Base-by-base conservation (phyloP, 148 eudicot genomes). In the Silene conica region DNA sequence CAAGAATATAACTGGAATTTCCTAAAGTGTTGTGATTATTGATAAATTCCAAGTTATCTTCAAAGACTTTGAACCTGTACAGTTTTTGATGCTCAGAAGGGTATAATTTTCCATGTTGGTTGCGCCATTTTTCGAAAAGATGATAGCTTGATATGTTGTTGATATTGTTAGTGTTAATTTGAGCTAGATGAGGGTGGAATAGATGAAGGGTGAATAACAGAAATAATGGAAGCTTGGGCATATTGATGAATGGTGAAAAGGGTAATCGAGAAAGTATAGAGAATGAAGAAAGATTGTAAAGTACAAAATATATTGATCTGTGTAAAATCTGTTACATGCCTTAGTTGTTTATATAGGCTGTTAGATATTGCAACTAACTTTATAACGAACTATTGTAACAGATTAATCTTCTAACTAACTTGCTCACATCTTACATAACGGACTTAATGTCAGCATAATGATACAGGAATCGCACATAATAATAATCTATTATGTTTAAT, bases 61-160 rank as follows among this genome's bases (percentile, higher is more conserved):
- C 80, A 67, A 96, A 96, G 1, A 91, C 77, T 63, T 45, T 70
- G 70, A 90, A 80, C 25, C 97, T 92, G 57, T 85, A 45, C 10
- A 73, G 82, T 68, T 28, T 84, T 81, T 96, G 96, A 80, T 87
- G 83, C 15, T 80, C 80, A 1, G 96, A 84, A 21, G 87, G 74
- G 84, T 90, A 92, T 56, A 67, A 75, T 73, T 87, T 96, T 15
- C 82, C 86, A 62, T 87, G 80, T 19, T 80, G 54, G 21, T 75
- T 26, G 76, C 90, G 85, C 99, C 99, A 96, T n/a, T 61, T 64
- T n/a, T 86, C 85, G 61, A 93, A 93, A 19, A 84, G 84, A 77
- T 85, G 88, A 62, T 88, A 76, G 41, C 80, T 77, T 55, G 81
- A 58, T 57, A 74, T 72, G 7, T 3, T 61, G 38, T 0, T 81